Conservation (phyloP, 2,329 filamentous ascomycete species). For the Escovopsis sp. region DNA sequence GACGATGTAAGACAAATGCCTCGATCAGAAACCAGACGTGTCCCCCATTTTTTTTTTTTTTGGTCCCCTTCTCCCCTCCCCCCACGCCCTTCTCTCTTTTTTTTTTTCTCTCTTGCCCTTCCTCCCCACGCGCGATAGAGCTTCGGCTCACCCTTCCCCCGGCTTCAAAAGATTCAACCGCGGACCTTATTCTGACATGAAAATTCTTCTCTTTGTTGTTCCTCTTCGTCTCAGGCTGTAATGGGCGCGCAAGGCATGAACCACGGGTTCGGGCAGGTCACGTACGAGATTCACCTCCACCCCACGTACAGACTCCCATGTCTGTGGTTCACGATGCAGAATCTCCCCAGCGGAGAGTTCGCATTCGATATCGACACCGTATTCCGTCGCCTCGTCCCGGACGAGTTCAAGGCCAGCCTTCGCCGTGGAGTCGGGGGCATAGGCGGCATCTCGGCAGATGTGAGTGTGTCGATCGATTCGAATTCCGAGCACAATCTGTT, state of each 20-base stretch:
- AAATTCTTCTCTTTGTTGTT: conserved; percentile 9
- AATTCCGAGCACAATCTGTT: no score
- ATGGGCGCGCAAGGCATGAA: conserved; percentile 18
- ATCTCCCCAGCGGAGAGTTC: conserved; percentile 38
- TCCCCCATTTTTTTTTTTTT: conserved; percentile 6
- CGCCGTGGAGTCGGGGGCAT: conserved; percentile 43
- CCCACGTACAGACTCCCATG: conserved; percentile 62
- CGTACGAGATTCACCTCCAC: conserved; percentile 63
- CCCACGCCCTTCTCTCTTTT: conserved; percentile 4
- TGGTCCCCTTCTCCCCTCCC: background rate
- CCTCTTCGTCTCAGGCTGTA: conserved; percentile 20
- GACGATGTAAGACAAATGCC: conserved; percentile 31
- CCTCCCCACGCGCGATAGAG: no score
- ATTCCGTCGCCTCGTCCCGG: conserved; percentile 56
- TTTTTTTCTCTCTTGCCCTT: no score
- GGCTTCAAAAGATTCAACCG: no score
- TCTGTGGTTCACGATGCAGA: conserved; percentile 57
- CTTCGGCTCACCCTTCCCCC: no score
- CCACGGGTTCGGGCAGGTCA: conserved; percentile 33
- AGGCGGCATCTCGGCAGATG: conserved; percentile 63
- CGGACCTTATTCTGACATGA: no score
- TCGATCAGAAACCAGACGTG: background rate
- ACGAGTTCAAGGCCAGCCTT: conserved; percentile 46
- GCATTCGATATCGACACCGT: conserved; percentile 52
- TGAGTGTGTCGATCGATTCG: conserved; percentile 30